Evolutionary conservation across 106 monocot species (phyloP).

Genomic region (Acorus gramineus): DNA sequence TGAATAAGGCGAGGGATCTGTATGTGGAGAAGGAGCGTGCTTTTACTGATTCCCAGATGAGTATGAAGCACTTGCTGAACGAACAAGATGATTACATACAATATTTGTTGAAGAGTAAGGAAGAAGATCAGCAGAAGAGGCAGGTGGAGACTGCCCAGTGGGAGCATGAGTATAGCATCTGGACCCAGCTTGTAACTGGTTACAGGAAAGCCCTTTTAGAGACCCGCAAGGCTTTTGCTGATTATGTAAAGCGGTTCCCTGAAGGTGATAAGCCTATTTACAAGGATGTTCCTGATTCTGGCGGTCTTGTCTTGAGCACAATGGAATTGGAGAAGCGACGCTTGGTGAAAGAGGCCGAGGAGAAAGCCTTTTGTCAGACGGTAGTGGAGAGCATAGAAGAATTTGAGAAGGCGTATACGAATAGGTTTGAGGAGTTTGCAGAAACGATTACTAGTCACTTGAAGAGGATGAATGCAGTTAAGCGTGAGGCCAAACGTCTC

Average conservation of each 20-base stretch:
- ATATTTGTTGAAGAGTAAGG: conserved; percentile 33
- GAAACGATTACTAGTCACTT: too few relatives aligned
- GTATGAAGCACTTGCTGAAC: conserved; percentile 56
- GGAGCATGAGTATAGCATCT: conserved; percentile 62
- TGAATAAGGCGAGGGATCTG: conserved; percentile 31
- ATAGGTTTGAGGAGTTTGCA: conserved; percentile 33
- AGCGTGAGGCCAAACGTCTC: too few relatives aligned
- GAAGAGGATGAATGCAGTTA: too few relatives aligned
- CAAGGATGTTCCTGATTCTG: conserved; percentile 49
- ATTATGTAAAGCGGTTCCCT: conserved; percentile 55
- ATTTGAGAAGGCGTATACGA: conserved; percentile 25
- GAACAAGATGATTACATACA: conserved; percentile 59
- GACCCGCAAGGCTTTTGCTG: conserved; percentile 40
- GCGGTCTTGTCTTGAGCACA: conserved; percentile 51
- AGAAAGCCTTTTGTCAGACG: background rate
- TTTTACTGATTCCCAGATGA: conserved; percentile 35
- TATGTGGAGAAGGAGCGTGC: conserved; percentile 55
- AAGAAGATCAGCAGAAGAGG: conserved; percentile 67
- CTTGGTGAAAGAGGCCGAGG: conserved; percentile 36
- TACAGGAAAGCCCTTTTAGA: conserved; percentile 68
- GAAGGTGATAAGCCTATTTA: conserved; percentile 54
- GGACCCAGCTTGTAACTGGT: conserved; percentile 51
- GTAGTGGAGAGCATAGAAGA: conserved; percentile 22
- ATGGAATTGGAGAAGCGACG: conserved; percentile 57
- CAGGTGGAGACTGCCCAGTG: conserved; percentile 29